Evolutionary conservation across 202 grass and related monocot species (phyloP).

Genomic region (Brachypodium distachyon): DNA sequence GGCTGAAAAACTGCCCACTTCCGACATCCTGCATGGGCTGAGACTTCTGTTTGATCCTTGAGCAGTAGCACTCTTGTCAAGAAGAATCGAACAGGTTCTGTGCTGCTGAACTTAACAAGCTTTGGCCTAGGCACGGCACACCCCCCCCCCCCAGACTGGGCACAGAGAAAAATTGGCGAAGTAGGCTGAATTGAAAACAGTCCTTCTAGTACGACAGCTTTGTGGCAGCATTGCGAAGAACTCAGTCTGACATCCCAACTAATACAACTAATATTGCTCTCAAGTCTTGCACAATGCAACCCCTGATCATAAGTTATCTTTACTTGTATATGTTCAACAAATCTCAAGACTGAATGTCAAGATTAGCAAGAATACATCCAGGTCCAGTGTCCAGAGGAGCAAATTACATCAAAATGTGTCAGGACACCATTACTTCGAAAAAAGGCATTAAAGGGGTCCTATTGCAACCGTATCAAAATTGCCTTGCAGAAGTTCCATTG

Average conservation of each 20-base stretch:
- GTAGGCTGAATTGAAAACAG: no score
- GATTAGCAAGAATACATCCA: background rate
- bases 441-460: background rate
- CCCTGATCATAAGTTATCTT: background rate
- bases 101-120: background rate
- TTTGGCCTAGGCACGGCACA: background rate
- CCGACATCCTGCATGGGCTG: background rate
- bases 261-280: background rate
- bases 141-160: no score
- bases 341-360: background rate
- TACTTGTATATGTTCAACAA: background rate
- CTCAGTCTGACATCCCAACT: no score
- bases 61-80: background rate
- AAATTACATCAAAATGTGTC: background rate
- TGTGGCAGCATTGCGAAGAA: no score
- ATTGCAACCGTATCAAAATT: conserved; percentile 18
- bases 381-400: background rate
- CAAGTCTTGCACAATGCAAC: background rate
- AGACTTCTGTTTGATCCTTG: background rate
- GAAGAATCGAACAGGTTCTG: background rate
- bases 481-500: background rate
- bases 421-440: background rate
- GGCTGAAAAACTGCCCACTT: background rate
- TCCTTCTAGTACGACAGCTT: background rate
- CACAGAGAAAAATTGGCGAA: background rate